These are phyloP conservation scores for Sclerospora graminicola DNA, from an alignment of 352 stramenopile species.

Conservation along the genomic window DNA sequence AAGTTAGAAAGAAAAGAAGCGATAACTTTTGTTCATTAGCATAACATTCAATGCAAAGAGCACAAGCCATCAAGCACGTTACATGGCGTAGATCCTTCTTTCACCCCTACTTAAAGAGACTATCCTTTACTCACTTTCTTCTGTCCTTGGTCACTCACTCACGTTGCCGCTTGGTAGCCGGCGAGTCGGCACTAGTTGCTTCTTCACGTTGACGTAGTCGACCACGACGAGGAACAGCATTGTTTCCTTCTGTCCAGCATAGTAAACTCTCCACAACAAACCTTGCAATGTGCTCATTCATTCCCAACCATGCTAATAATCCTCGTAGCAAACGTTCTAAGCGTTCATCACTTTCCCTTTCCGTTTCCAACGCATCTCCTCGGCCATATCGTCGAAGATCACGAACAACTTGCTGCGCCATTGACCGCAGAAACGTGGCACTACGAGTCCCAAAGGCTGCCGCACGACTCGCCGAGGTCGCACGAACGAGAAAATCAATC, in stretches of 20 bases:
- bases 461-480: conserved; percentile 44
- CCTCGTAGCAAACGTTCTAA: conserved; percentile 27
- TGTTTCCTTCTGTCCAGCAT: conserved; percentile 16
- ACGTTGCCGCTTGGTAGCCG: conserved; percentile 26
- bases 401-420: conserved; percentile 39
- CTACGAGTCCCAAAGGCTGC: conserved; percentile 36
- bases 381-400: conserved; percentile 27
- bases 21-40: neutral
- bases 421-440: conserved; percentile 36
- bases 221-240: conserved; percentile 8
- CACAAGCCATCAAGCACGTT: conserved; percentile 11
- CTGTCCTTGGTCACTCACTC: conserved; percentile 1
- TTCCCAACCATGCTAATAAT: conserved; percentile 28
- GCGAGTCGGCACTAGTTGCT: neutral
- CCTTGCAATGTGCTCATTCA: conserved; percentile 29
- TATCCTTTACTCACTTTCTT: too few species aligned
- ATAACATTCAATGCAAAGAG: conserved; percentile 7
- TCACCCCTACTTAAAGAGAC: conserved; percentile 9
- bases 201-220: conserved; percentile 18
- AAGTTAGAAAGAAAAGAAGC: too few species aligned
- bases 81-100: conserved; percentile 18
- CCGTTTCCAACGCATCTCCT: conserved; percentile 20
- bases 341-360: conserved; percentile 16
- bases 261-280: conserved; percentile 41
- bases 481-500: conserved; percentile 44